Evolutionary conservation across 495 filamentous ascomycete genomes (phyloP), one percentile per base, ranked within the genome.

Genomic region (Oleoguttula mirabilis): DNA sequence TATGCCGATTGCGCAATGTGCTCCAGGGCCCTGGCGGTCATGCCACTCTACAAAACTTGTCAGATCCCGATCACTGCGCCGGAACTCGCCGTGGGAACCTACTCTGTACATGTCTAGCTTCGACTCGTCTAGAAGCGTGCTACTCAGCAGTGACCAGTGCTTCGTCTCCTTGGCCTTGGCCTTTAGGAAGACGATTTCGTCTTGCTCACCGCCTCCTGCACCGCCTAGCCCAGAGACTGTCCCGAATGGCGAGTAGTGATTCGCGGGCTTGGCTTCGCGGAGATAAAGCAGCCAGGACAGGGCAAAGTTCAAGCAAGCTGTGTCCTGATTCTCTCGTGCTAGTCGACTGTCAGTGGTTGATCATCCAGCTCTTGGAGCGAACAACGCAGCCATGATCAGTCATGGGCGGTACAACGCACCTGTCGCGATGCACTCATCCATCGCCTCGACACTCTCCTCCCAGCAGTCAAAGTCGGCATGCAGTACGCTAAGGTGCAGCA

Each of bases 261-360:
- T 77, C 32, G 88, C 70, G 34, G 88, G 86, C 57, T 92, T 86
- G 0, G 82, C 75, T 54, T 85, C 81, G 21, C 80, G 79, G 52
- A 98, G 88, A 57, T 95, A 88, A 58, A 92, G 90, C n/a, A 96
- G 69, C 92, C 90, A 98, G 58, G 84, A 93, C 50, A 96, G 73
- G 32, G 84, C 84, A 62, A 94, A 95, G 60, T 94, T 96, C 27
- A 98, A 67, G 56, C 92, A 96, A 6, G 72, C 76, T 70, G 82
- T 83, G 52, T 98, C 90, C 44, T 85, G 77, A 51, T 90, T 90
- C 60, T 96, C 90, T 41, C 88, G 69, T 0, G 90, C 90, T n/a
- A n/a, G n/a, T n/a, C 46, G 24, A 16, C 12, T 1, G 2, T 2
- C 32, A 36, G n/a, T 31, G n/a, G n/a, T n/a, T n/a, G n/a, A n/a